Evolutionary conservation across 108 stramenopile species (phyloP).

Genomic region (Skeletonema grethae): DNA sequence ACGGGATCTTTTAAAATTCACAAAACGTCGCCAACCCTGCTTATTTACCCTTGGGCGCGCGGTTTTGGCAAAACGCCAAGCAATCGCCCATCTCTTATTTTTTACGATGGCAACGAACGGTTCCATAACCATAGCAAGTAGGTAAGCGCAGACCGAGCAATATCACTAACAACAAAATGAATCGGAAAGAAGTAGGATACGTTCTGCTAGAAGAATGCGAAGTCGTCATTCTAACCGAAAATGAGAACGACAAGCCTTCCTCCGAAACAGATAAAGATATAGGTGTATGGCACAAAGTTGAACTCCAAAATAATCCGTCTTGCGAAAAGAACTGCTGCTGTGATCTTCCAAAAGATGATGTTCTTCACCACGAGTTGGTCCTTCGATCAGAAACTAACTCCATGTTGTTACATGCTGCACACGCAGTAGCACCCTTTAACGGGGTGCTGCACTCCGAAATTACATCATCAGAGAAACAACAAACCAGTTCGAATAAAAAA

Average conservation of each 20-base stretch:
- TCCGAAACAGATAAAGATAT: no score
- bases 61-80: no score
- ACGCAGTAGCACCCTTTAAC: not conserved
- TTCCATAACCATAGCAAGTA: no score
- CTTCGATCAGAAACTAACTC: not conserved
- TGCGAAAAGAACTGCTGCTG: no score
- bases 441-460: conserved; percentile 5
- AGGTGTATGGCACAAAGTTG: not conserved
- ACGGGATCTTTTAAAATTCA: no score
- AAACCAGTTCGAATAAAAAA: not conserved
- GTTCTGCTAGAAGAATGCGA: conserved; percentile 44
- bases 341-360: not conserved
- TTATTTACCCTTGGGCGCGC: no score
- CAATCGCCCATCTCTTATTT: no score
- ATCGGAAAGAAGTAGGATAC: conserved; percentile 42
- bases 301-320: not conserved
- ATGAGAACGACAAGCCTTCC: not conserved
- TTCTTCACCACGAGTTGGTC: not conserved
- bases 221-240: conserved; percentile 11
- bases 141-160: no score
- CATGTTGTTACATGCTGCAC: not conserved
- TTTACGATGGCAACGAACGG: no score
- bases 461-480: not conserved
- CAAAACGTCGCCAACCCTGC: no score
- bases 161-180: not conserved